Percentiles rank a stretch among this genome's conserved stretches.
Evolutionary conservation across 164 flowering plant genomes (phyloP).

Genomic region (Vitis rotundifolia): DNA sequence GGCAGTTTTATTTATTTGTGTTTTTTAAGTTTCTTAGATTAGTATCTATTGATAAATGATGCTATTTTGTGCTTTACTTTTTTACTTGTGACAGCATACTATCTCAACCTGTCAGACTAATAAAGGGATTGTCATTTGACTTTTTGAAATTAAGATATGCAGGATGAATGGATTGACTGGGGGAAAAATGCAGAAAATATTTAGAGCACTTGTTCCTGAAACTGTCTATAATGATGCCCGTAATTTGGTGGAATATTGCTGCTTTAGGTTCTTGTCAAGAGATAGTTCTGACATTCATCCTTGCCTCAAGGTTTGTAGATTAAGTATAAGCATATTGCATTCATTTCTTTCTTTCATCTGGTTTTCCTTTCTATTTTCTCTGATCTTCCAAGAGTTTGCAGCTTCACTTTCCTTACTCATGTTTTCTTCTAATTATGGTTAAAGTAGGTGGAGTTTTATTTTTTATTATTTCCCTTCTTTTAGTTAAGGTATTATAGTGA

Average conservation of each 20-base stretch:
- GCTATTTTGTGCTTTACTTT: background rate
- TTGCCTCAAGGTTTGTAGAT: conserved; percentile 70
- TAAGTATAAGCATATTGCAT: background rate
- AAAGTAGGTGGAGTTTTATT: no score
- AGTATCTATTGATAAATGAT: background rate
- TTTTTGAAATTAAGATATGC: conserved; percentile 34
- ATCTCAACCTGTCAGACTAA: background rate
- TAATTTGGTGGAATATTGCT: conserved; percentile 87
- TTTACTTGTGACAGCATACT: background rate
- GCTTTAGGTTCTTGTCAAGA: conserved; percentile 94
- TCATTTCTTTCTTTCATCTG: background rate
- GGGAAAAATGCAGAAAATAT: conserved; percentile 78
- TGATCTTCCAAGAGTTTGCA: no score
- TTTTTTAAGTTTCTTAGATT: conserved; percentile 4
- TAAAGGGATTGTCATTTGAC: conserved; percentile 19
- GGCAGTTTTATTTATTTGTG: conserved; percentile 4
- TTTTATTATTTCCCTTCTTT: no score
- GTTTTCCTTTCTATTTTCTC: no score
- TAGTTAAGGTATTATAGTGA: no score
- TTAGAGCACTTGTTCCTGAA: conserved; percentile 75
- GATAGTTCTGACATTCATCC: conserved; percentile 85
- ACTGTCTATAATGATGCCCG: conserved; percentile 60
- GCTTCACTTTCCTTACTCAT: no score
- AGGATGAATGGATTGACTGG: conserved; percentile 98
- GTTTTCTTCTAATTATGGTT: no score